Conservation (phyloP, 495 filamentous ascomycete species). For the Podospora appendiculata region DNA sequence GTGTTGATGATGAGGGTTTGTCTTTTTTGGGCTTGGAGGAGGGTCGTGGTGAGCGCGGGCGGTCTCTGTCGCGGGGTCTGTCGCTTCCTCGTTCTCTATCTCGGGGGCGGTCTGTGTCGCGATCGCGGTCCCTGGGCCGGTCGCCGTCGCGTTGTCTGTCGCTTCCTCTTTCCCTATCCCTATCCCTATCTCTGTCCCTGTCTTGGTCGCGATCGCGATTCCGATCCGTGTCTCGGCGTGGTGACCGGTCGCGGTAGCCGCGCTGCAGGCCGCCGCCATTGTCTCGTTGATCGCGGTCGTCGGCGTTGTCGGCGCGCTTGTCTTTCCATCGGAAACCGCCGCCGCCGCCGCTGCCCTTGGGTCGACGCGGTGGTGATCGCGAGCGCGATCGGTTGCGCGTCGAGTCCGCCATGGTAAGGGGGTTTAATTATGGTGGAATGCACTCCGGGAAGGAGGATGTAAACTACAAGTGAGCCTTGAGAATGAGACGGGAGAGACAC, state of each 20-base stretch:
- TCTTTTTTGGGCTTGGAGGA: too few species aligned
- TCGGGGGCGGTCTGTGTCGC: neutral
- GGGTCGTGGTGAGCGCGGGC: too few species aligned
- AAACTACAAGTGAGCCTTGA: too few species aligned
- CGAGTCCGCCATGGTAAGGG: constrained; percentile 18
- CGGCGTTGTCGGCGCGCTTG: constrained; percentile 45
- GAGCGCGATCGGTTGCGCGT: constrained; percentile 23
- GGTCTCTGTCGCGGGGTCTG: constrained; percentile 10
- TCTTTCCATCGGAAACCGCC: constrained; percentile 65
- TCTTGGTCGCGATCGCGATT: constrained; percentile 27
- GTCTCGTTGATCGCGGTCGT: constrained; percentile 33
- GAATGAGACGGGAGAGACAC: too few species aligned
- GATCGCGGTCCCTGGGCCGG: constrained; percentile 6
- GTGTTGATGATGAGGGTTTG: neutral
- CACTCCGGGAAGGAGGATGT: too few species aligned
- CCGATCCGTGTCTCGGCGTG: constrained; percentile 22
- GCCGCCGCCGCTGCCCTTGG: constrained; percentile 36
- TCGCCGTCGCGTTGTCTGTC: constrained; percentile 14
- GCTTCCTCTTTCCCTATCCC: constrained; percentile 11
- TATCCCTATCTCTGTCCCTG: constrained; percentile 12
- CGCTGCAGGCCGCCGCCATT: constrained; percentile 36
- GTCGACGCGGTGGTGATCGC: constrained; percentile 26
- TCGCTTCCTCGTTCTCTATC: constrained; percentile 1
- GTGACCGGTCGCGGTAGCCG: constrained; percentile 46
- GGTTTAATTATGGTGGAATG: too few species aligned